Base-by-base conservation (phyloP, 495 filamentous ascomycete species). In the Chaetomium fimeti region DNA sequence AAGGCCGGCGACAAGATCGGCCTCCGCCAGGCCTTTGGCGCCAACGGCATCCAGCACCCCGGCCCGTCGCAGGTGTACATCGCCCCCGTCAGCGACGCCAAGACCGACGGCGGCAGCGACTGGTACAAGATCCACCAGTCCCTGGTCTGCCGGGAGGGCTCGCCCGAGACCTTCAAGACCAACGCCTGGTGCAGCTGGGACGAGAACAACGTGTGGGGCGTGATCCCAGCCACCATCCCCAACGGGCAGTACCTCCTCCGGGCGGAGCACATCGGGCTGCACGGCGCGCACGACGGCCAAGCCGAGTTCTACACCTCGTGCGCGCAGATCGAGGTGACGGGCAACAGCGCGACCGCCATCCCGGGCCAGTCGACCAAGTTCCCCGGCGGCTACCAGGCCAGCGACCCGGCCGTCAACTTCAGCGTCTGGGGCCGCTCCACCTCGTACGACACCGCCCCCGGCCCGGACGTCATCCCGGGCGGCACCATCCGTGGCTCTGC, bases 51-150 rank as follows among this genome's bases (percentile, higher is more conserved):
- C 13, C 28, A 56, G 29, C 53, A 56, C 53, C 53, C 53, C 11
- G 53, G 53, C 5, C 53, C 53, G 11, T 56, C 53, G 53, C 53
- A 56, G 32, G 11, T 56, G 2, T 56, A 56, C 53, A 38, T 56
- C 53, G 32, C 53, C 6, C 49, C 53, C 53, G 53, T 56, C 29
- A 38, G 16, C 53, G 13, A 56, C 53, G 53, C 53, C 12, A 56
- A 56, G 29, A 56, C 15, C 6, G 28, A 56, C 53, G 38, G 4
- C 6, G 53, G 53, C 53, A 38, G 28, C n/a, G 53, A 56, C 16
- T 56, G 53, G 53, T 56, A 56, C 53, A 56, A 56, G 29, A 56
- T 56, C 32, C 53, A 56, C 53, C 53, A 56, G 29, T 56, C 53
- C 28, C 53, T 56, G 1, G 29, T 56, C n/a, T 56, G 53, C 53